These are phyloP conservation scores for Blastocladiella britannica DNA, from an alignment of 192 early-diverging fungal genomes.

Conservation along the genomic window DNA sequence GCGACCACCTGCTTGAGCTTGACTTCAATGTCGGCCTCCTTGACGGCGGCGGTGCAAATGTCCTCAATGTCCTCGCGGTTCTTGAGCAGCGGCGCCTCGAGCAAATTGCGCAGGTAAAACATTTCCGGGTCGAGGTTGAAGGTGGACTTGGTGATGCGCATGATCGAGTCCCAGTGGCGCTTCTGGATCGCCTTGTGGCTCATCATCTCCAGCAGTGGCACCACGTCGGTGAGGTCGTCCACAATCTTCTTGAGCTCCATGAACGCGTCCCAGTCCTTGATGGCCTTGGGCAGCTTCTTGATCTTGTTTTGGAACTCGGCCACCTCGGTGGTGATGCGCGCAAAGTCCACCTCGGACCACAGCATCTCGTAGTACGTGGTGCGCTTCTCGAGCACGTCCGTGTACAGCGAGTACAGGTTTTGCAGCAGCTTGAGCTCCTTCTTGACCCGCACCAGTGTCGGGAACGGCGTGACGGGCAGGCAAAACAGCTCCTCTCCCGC, in stretches of 20 bases:
- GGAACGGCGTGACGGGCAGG: constrained; percentile 42
- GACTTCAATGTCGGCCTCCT: constrained; percentile 68
- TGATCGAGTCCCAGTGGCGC: constrained; percentile 55
- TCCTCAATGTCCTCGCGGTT: constrained; percentile 78
- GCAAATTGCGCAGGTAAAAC: constrained; percentile 70
- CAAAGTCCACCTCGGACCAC: constrained; percentile 33
- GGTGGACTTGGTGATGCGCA: constrained; percentile 87
- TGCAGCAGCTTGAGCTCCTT: constrained; percentile 41
- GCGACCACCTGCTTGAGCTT: constrained; percentile 83
- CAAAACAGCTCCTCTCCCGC: constrained; percentile 41
- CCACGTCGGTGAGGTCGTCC: constrained; percentile 88
- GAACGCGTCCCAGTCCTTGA: constrained; percentile 78
- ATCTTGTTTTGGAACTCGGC: constrained; percentile 51
- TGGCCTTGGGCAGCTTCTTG: constrained; percentile 79
- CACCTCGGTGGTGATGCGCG: constrained; percentile 36
- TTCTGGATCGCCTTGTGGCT: constrained; percentile 64
- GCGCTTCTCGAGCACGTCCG: constrained; percentile 37
- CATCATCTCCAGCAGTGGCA: constrained; percentile 85
- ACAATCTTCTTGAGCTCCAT: constrained; percentile 67
- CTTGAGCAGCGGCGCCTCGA: constrained; percentile 48
- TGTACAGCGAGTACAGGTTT: constrained; percentile 42
- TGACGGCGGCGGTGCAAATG: constrained; percentile 84
- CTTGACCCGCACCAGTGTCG: constrained; percentile 31
- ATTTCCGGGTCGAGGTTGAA: constrained; percentile 91
- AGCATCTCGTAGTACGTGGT: constrained; percentile 34